phyloP scores from a whole-genome alignment of 805 yeast genomes.

The Yarrowia sp. region DNA sequence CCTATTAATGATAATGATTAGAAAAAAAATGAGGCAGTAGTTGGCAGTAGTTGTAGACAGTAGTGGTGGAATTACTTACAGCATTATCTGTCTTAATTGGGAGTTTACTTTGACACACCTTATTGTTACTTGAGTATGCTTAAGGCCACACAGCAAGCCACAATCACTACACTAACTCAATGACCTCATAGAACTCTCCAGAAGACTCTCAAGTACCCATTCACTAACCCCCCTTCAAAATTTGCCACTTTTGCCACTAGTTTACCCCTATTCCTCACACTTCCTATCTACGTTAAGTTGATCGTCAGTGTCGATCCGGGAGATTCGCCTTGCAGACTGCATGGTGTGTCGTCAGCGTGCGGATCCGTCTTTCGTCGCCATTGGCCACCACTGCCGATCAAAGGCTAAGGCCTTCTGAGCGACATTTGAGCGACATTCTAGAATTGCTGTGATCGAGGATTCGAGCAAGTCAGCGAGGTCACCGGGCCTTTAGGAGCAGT shows the following conservation, averaged over 20 bases:
- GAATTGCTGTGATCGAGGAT: slow-evolving; percentile 13
- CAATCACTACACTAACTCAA: too few relatives aligned
- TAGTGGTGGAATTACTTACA: too few relatives aligned
- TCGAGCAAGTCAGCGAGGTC: not conserved
- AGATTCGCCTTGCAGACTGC: slow-evolving; percentile 1
- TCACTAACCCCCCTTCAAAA: too few relatives aligned
- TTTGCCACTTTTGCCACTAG: too few relatives aligned
- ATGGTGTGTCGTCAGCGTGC: not conserved
- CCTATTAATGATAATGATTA: slow-evolving; percentile 27
- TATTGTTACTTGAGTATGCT: too few relatives aligned
- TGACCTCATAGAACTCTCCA: too few relatives aligned
- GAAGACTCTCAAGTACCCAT: too few relatives aligned
- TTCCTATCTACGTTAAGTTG: not conserved
- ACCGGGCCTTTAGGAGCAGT: too few relatives aligned
- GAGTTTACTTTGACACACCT: too few relatives aligned
- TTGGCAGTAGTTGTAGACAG: not conserved
- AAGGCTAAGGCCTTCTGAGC: not conserved
- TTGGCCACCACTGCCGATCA: slow-evolving; percentile 5
- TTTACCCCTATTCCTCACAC: not conserved
- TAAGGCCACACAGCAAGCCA: too few relatives aligned
- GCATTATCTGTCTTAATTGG: too few relatives aligned
- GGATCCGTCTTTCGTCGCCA: not conserved
- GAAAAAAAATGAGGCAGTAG: not conserved
- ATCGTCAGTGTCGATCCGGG: slow-evolving; percentile 15
- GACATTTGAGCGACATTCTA: slow-evolving; percentile 30